A percentile compares a stretch with the other conserved stretches of the same genome.
These are phyloP conservation scores for Yamadazyma insecticola DNA, from an alignment of 805 yeast species.

Conservation along the genomic window DNA sequence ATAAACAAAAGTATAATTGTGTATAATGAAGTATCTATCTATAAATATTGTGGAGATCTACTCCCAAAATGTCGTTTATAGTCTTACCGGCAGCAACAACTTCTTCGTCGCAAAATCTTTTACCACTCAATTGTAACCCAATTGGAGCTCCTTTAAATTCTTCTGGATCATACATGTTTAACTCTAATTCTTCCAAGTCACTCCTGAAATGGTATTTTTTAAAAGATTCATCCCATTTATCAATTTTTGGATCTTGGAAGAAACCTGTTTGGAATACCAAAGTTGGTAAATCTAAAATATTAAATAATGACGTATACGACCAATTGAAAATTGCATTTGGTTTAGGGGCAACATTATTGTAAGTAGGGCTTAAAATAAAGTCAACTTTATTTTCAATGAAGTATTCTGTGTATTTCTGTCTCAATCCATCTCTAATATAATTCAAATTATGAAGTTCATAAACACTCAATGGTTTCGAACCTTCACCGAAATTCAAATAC, in stretches of 20 bases:
- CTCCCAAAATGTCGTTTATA: constrained; percentile 29
- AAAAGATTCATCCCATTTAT: constrained; percentile 38
- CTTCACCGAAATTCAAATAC: constrained; percentile 54
- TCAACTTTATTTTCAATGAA: constrained; percentile 55
- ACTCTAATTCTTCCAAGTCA: constrained; percentile 45
- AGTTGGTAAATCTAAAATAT: constrained; percentile 66
- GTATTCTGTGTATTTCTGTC: constrained; percentile 52
- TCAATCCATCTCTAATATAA: constrained; percentile 50
- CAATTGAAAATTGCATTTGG: constrained; percentile 63
- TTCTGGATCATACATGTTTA: constrained; percentile 42
- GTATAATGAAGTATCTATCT: background rate
- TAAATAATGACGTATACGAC: constrained; percentile 77
- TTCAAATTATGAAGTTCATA: constrained; percentile 54
- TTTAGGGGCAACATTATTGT: constrained; percentile 65
- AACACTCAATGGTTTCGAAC: constrained; percentile 41
- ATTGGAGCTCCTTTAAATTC: constrained; percentile 50
- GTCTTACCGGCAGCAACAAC: constrained; percentile 45
- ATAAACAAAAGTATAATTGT: too few species aligned
- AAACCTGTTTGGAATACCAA: constrained; percentile 61
- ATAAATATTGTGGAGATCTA: constrained; percentile 6
- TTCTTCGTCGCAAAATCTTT: constrained; percentile 54
- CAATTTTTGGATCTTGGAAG: constrained; percentile 51
- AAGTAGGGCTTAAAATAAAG: constrained; percentile 62
- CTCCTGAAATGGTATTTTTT: constrained; percentile 37
- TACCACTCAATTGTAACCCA: constrained; percentile 48